Evolutionary conservation across 768 basidiomycete species (phyloP).

Genomic region (Boletales sp.): DNA sequence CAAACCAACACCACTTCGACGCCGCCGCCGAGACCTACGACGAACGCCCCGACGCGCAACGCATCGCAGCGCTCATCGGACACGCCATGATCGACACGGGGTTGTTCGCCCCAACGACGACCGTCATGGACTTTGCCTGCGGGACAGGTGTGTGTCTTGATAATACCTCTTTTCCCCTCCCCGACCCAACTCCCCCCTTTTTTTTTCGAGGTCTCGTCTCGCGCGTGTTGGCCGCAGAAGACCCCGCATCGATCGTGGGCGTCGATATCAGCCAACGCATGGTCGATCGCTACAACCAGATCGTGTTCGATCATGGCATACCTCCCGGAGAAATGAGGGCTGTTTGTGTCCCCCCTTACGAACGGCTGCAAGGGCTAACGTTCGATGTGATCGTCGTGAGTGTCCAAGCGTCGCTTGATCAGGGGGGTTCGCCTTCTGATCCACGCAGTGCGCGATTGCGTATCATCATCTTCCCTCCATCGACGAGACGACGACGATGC

Average conservation of each 20-base stretch:
- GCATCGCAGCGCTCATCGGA: slow-evolving; percentile 21
- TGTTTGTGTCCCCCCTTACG: slow-evolving; percentile 41
- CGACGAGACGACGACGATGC: slow-evolving; percentile 44
- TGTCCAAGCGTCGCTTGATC: slow-evolving; percentile 1
- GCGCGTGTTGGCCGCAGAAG: slow-evolving; percentile 53
- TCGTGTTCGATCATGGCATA: slow-evolving; percentile 59
- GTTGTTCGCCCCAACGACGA: slow-evolving; percentile 53
- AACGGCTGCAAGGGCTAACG: slow-evolving; percentile 43
- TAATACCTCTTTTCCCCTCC: background rate
- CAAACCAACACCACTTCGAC: slow-evolving; percentile 27
- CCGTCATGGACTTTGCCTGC: slow-evolving; percentile 72
- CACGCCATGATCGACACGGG: slow-evolving; percentile 34
- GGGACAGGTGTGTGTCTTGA: slow-evolving; percentile 44
- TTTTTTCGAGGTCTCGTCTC: slow-evolving; percentile 54
- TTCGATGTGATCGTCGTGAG: slow-evolving; percentile 75
- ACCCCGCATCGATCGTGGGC: slow-evolving; percentile 63
- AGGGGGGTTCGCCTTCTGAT: background rate
- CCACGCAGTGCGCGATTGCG: slow-evolving; percentile 53
- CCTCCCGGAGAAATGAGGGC: slow-evolving; percentile 64
- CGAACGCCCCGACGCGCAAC: slow-evolving; percentile 14
- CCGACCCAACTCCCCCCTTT: background rate
- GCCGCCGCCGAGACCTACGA: slow-evolving; percentile 20
- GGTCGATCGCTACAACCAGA: slow-evolving; percentile 63
- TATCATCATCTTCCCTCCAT: slow-evolving; percentile 63
- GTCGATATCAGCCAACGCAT: slow-evolving; percentile 72